Base-by-base conservation (phyloP, 495 filamentous ascomycete genomes). In the Penicillium dipodomyicola region DNA sequence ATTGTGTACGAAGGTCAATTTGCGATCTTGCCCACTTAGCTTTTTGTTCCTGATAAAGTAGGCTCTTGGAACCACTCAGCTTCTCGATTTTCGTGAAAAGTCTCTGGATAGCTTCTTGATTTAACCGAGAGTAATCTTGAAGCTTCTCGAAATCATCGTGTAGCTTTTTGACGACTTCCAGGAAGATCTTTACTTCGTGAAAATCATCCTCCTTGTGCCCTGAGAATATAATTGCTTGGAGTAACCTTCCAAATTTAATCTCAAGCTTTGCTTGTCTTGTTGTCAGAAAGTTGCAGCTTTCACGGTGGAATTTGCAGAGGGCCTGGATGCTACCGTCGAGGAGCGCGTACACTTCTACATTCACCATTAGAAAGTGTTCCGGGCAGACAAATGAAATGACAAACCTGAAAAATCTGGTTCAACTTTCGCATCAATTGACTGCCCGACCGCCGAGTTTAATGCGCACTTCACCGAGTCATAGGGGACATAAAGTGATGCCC, bases 401-500 rank as follows among this genome's bases (percentile, higher is more conserved):
- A 2, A 39, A 39, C 49, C 49, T 22, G 49, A 39, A 14, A 52
- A 42, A 10, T 52, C 49, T 29, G 49, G 49, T 15, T 41, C 19
- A 29, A 19, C 15, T 5, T 35, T 29, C 19, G 23, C 49, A 41
- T 29, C 44, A 9, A 48, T 51, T 19, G 46, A 17, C 30, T 52
- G 45, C 3, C 8, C 59, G 2, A 58, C 56, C 0, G 55, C 30
- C 37, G 35, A 12, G 25, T 48, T 59, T 27, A 61, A 57, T 23
- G 51, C 35, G 25, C 45, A 25, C 33, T 67, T 67, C 46, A 70
- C 49, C 23, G 19, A 19, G 9, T 60, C 33, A 37, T 70, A 70
- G 48, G 66, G 52, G 6, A 70, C 43, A 44, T 70, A 69, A 29
- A 44, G 44, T 10, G 49, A 25, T 5, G 51, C 48, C 67, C 67